A percentile compares a stretch with the other conserved stretches of the same genome.
Evolutionary conservation across 1,284 basidiomycete genomes (phyloP).

Genomic region (Ustilago vetiveriae): DNA sequence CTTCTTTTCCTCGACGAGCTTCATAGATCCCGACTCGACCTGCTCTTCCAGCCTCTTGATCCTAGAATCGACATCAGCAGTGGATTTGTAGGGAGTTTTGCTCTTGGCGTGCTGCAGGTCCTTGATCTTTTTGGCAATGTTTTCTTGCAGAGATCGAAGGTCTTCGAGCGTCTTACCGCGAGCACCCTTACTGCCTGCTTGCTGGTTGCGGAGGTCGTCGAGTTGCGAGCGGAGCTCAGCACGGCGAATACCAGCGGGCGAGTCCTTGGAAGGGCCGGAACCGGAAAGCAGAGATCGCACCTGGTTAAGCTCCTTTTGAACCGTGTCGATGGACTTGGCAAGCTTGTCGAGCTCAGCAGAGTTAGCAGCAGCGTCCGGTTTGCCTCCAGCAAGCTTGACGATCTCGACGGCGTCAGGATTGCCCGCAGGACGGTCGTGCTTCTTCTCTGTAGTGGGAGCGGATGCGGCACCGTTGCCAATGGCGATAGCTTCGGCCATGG

Average conservation of each 20-base stretch:
- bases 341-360: constrained; percentile 61
- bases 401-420: constrained; percentile 58
- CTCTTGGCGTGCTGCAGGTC: constrained; percentile 83
- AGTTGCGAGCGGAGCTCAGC: constrained; percentile 82
- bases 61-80: constrained; percentile 86
- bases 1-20: constrained; percentile 94
- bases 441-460: constrained; percentile 12
- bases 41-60: constrained; percentile 79
- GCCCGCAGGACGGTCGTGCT: constrained; percentile 37
- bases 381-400: constrained; percentile 61
- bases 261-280: constrained; percentile 58
- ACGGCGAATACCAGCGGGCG: constrained; percentile 76
- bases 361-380: constrained; percentile 61
- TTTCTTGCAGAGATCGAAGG: constrained; percentile 82
- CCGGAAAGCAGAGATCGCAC: constrained; percentile 75
- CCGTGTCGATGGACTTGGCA: constrained; percentile 58
- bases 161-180: constrained; percentile 83
- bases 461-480: constrained; percentile 12
- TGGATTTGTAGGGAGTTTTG: constrained; percentile 84
- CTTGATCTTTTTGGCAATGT: constrained; percentile 86
- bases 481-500: constrained; percentile 34
- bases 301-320: constrained; percentile 69
- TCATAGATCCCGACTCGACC: constrained; percentile 90
- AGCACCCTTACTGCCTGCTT: constrained; percentile 80
- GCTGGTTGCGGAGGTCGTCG: constrained; percentile 80